Evolutionary conservation across 148 eudicot genomes (phyloP), one percentile per base, ranked within the genome.

Genomic region (Chenopodium berlandieri): DNA sequence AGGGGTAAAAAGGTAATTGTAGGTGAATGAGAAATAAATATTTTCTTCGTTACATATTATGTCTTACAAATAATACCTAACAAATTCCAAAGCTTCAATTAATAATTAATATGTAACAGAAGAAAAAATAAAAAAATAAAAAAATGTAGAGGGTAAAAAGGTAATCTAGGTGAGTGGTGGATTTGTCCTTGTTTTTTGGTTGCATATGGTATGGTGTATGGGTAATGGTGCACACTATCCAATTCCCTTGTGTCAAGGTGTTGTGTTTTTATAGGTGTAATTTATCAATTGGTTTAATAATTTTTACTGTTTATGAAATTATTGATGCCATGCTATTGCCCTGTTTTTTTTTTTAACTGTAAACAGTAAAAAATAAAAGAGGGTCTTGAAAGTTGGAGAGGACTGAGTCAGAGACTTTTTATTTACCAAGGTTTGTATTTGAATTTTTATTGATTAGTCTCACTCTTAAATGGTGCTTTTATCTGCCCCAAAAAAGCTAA

Each of bases 201-300:
- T 50, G 54, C 14, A 50, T 50, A 40, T 40, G 44, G 44, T 40
- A 40, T 56, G 11, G 14, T 68, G 25, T 82, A 44, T 82, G 27
- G 80, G 73, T 79, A 68, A 67, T 66, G 37, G 60, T 81, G 75
- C 71, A 14, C 62, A 4, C 17, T 27, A 9, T 11, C 47, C 60
- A 9, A 56, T 30, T 52, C 64, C 77, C 80, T 70, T 62, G 46
- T 78, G 76, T 73, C 81, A 76, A 63, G 78, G 81, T 81, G 80
- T 84, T 84, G 25, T 80, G 82, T 83, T 83, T 32, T 54, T 79
- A 64, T 82, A 54, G 56, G 76, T 25, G 31, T 50, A 27, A 52
- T 58, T 73, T 9, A 19, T n/a, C 37, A 76, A 60, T 56, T 56
- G 17, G 17, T 30, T 81, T 52, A 75, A 73, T 80, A 40, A 40